Conservation (phyloP, 352 stramenopile genomes). For the Paralagenidium karlingii region DNA sequence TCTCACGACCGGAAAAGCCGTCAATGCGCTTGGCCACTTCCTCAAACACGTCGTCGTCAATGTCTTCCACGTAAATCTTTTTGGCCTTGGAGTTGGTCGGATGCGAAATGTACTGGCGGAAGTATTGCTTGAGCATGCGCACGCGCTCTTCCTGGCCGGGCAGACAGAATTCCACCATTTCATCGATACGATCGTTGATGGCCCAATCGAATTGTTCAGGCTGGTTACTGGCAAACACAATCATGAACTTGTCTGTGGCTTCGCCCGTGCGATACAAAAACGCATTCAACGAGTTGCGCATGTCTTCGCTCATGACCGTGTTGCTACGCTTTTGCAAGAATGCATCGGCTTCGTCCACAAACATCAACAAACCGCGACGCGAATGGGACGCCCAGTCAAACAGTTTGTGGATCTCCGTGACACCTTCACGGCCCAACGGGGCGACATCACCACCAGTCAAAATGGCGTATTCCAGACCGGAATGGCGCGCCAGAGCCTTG, state of each 20-base stretch:
- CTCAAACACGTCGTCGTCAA: conserved; percentile 90
- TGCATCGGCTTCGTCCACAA: conserved; percentile 98
- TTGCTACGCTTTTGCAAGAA: conserved; percentile 97
- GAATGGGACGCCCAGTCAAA: conserved; percentile 98
- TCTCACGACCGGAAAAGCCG: conserved; percentile 97
- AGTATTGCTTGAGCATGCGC: conserved; percentile 97
- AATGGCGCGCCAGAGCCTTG: conserved; percentile 92
- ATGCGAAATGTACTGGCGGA: conserved; percentile 92
- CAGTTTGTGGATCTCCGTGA: conserved; percentile 99
- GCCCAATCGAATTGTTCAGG: conserved; percentile 98
- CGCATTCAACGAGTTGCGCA: conserved; percentile 98
- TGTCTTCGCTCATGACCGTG: conserved; percentile 91
- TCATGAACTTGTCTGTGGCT: conserved; percentile 99
- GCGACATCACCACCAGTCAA: conserved; percentile 97
- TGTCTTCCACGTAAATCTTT: conserved; percentile 85
- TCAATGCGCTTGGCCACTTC: conserved; percentile 88
- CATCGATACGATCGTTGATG: conserved; percentile 99
- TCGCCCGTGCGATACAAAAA: conserved; percentile 98
- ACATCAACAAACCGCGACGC: conserved; percentile 92
- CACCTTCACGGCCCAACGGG: conserved; percentile 93
- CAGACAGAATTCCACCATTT: conserved; percentile 97
- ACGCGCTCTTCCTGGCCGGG: conserved; percentile 90
- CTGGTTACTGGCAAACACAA: conserved; percentile 99
- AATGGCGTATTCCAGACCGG: conserved; percentile 97
- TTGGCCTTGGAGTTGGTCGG: conserved; percentile 81